These are phyloP conservation scores for Hortiboletus campestris DNA, from an alignment of 768 basidiomycete species.

Conservation along the genomic window DNA sequence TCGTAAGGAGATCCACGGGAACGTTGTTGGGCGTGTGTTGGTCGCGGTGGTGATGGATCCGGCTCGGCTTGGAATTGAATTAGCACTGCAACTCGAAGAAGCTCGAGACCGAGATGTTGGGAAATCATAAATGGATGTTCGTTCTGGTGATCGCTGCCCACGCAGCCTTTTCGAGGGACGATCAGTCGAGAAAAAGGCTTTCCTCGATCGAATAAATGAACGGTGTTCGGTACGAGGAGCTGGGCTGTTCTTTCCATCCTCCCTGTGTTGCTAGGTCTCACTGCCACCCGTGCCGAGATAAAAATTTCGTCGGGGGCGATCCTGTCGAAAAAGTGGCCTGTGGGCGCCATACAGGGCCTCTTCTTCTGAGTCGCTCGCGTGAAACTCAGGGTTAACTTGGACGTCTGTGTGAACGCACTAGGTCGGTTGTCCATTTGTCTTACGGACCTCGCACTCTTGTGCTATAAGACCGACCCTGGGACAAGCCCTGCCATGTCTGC, in stretches of 20 bases:
- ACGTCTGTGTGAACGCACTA: conserved; percentile 27
- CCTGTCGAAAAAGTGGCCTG: neutral
- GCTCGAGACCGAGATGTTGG: neutral
- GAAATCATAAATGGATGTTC: neutral
- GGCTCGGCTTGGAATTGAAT: neutral
- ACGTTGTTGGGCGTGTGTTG: conserved; percentile 6
- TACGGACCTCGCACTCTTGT: conserved; percentile 1
- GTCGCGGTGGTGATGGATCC: conserved; percentile 7
- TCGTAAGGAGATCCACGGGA: conserved; percentile 15
- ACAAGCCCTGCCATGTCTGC: conserved; percentile 24
- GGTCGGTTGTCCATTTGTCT: conserved; percentile 8
- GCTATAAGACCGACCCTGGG: conserved; percentile 32
- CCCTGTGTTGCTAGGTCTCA: neutral
- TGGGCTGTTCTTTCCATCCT: no score
- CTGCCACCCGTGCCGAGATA: neutral
- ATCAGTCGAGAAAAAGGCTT: no score
- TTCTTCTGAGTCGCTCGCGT: conserved; percentile 1
- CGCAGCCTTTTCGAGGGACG: neutral
- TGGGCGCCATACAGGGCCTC: no score
- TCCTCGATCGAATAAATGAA: conserved; percentile 12
- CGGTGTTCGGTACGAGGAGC: neutral
- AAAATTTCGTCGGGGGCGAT: neutral
- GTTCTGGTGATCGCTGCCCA: conserved; percentile 2
- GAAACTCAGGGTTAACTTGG: conserved; percentile 18
- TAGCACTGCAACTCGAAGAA: conserved; percentile 2